A percentile compares a stretch with the other conserved stretches of the same genome.
Evolutionary conservation across 805 yeast species (phyloP).

Genomic region (Cyberlindnera japonica): DNA sequence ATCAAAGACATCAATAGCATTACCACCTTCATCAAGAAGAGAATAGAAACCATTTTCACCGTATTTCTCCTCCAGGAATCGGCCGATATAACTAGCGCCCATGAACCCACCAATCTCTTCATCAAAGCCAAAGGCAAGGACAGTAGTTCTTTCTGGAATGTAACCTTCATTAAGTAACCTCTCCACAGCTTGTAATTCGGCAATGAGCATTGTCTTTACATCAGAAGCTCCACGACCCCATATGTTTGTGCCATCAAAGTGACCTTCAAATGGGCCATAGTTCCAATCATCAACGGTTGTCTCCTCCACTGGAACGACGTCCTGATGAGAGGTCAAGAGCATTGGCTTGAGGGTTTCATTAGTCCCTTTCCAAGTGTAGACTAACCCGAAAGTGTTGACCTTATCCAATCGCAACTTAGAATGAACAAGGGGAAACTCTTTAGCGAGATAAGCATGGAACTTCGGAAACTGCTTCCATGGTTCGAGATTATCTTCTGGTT

Average conservation of each 20-base stretch:
- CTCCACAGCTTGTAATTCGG: slow-evolving; percentile 58
- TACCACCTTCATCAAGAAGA: slow-evolving; percentile 59
- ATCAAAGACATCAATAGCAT: slow-evolving; percentile 37
- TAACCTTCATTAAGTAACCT: slow-evolving; percentile 43
- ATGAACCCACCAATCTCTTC: slow-evolving; percentile 64
- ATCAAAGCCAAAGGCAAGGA: slow-evolving; percentile 69
- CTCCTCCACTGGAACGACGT: slow-evolving; percentile 71
- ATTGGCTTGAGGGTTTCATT: slow-evolving; percentile 51
- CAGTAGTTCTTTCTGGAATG: slow-evolving; percentile 51
- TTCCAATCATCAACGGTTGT: slow-evolving; percentile 58
- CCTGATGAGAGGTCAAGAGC: slow-evolving; percentile 72
- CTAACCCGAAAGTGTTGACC: slow-evolving; percentile 59
- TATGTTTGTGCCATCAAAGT: slow-evolving; percentile 56
- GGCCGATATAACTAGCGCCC: slow-evolving; percentile 53
- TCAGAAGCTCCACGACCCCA: slow-evolving; percentile 81
- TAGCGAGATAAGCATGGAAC: slow-evolving; percentile 51
- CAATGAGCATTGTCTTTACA: slow-evolving; percentile 63
- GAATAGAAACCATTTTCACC: slow-evolving; percentile 58
- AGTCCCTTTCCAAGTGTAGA: slow-evolving; percentile 61
- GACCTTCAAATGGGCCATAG: slow-evolving; percentile 60
- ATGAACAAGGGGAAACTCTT: slow-evolving; percentile 52
- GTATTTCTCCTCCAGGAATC: slow-evolving; percentile 43
- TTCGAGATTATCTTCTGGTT: slow-evolving; percentile 34
- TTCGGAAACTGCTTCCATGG: slow-evolving; percentile 19
- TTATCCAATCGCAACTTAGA: slow-evolving; percentile 43